These are phyloP conservation scores for Drosera spatulata DNA, from an alignment of 179 eudicot genomes.

Conservation along the genomic window DNA sequence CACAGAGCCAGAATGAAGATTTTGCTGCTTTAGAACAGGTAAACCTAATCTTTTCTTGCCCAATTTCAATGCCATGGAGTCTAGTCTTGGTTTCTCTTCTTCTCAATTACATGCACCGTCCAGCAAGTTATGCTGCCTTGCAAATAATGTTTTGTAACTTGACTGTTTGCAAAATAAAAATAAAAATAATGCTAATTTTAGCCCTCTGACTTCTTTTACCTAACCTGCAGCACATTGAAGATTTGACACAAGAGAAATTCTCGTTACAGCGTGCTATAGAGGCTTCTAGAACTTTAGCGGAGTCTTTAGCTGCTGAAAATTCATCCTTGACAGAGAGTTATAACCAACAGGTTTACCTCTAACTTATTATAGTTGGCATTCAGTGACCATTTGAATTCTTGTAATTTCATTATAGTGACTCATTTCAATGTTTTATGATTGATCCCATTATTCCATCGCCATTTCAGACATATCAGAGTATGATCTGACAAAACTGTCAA, in stretches of 20 bases:
- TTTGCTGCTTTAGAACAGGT: conserved; percentile 99
- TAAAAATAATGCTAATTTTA: neutral
- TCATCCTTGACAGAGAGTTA: conserved; percentile 85
- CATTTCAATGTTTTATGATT: neutral
- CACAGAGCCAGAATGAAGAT: conserved; percentile 67
- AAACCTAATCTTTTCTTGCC: conserved; percentile 3
- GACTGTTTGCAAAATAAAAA: neutral
- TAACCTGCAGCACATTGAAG: conserved; percentile 87
- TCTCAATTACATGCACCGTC: no score
- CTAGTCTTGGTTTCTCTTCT: no score
- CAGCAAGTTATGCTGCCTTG: neutral
- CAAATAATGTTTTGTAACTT: neutral
- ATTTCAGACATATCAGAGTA: no score
- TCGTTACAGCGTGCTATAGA: conserved; percentile 94
- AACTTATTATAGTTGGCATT: conserved; percentile 4
- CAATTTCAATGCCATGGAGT: neutral
- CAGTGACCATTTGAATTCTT: neutral
- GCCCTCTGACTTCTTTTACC: conserved; percentile 2
- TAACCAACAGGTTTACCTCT: conserved; percentile 73
- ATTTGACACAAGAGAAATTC: conserved; percentile 90
- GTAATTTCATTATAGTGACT: neutral
- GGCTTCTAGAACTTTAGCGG: conserved; percentile 73
- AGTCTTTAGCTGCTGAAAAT: conserved; percentile 89
- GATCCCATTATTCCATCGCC: neutral
- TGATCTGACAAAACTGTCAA: no score